A percentile compares a stretch with the other conserved stretches of the same genome.
Evolutionary conservation across 805 yeast species (phyloP).

Genomic region (Saccharomycopsis fodiens): DNA sequence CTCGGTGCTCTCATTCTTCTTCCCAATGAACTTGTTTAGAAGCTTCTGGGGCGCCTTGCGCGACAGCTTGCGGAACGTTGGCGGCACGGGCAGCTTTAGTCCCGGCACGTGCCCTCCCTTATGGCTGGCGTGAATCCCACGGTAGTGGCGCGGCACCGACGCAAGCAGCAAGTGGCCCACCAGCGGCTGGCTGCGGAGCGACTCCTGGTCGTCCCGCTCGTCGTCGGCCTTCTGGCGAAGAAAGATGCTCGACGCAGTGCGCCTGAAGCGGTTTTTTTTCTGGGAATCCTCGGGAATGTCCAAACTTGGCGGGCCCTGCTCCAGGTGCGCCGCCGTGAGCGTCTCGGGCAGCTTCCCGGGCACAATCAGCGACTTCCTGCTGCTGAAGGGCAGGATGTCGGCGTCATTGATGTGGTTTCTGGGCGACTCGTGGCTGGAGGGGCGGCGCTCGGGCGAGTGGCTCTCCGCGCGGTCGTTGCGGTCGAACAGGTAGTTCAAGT

Average conservation of each 20-base stretch:
- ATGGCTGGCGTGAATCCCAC: constrained; percentile 16
- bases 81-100: constrained; percentile 11
- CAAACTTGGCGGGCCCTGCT: neutral
- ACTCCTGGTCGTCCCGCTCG: constrained; percentile 4
- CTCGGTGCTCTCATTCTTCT: no score
- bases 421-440: neutral
- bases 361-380: constrained; percentile 5
- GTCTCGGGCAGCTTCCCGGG: neutral
- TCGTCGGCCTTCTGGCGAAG: constrained; percentile 5
- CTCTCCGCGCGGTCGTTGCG: neutral
- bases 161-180: neutral
- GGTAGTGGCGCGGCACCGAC: constrained; percentile 5
- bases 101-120: constrained; percentile 7
- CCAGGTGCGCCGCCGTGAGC: neutral
- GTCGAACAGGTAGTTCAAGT: constrained; percentile 1
- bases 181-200: neutral
- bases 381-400: constrained; percentile 8
- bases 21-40: constrained; percentile 8
- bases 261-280: constrained; percentile 11
- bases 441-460: neutral
- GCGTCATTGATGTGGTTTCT: neutral
- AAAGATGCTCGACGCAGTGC: constrained; percentile 19
- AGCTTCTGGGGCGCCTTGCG: constrained; percentile 7
- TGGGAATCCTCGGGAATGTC: neutral
- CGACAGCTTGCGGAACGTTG: constrained; percentile 6